Conservation (phyloP, 176 grass and related monocot species). For the Avena eriantha region DNA sequence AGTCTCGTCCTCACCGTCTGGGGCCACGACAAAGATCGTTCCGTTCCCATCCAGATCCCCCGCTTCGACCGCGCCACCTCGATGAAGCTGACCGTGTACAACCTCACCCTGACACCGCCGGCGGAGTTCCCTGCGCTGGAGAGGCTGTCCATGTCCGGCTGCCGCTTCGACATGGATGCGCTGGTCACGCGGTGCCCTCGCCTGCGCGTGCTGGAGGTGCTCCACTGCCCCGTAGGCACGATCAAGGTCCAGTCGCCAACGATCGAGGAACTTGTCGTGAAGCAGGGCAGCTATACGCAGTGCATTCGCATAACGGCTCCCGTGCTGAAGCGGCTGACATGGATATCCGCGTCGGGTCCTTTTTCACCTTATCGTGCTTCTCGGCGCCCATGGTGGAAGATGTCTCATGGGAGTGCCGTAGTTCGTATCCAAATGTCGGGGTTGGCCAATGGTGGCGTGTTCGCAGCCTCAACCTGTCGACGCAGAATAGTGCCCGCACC, state of each 20-base stretch:
- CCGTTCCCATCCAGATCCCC: background rate
- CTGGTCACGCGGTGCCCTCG: background rate
- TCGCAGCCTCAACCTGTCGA: background rate
- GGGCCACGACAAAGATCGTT: background rate
- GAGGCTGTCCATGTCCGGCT: background rate
- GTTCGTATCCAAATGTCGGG: background rate
- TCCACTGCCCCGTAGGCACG: rapidly evolving
- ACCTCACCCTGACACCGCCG: background rate
- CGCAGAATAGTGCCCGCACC: background rate
- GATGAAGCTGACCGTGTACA: background rate
- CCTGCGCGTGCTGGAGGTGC: background rate
- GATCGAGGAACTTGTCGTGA: background rate
- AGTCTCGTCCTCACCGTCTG: background rate
- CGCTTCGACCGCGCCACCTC: background rate
- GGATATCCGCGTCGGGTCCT: background rate
- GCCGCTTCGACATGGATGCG: background rate
- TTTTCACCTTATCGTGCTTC: background rate
- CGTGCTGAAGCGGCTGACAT: background rate
- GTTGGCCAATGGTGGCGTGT: background rate
- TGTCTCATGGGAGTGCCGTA: background rate
- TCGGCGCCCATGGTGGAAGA: background rate
- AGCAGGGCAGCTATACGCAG: background rate
- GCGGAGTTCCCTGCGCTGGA: background rate
- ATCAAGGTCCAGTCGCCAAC: background rate
- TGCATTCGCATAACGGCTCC: background rate